Conservation (phyloP, 805 yeast genomes). For the Pichia sporocuriosa region DNA sequence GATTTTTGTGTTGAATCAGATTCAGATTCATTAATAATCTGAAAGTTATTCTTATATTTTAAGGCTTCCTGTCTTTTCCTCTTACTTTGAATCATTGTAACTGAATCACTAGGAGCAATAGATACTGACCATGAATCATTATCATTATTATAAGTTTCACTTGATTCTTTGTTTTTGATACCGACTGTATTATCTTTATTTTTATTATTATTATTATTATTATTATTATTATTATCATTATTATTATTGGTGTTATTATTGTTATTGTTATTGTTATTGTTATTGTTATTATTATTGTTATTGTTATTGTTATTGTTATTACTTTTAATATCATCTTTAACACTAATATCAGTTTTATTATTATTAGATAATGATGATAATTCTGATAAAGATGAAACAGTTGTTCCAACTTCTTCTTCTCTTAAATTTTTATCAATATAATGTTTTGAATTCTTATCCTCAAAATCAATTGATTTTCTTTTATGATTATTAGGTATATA, state of each 20-base stretch:
- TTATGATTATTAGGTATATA: not conserved
- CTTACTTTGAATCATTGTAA: slow-evolving; percentile 11
- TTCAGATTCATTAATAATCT: not conserved
- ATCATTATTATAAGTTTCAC: not conserved
- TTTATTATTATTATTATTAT: not conserved
- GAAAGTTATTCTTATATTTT: not conserved
- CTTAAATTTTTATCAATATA: slow-evolving; percentile 1
- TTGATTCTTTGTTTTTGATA: not conserved
- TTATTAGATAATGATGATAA: not conserved
- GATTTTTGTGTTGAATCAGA: not conserved
- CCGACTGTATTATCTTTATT: not conserved
- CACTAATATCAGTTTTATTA: too few relatives aligned
- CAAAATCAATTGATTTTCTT: slow-evolving; percentile 6
- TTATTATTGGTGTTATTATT: not conserved
- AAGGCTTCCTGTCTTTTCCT: not conserved
- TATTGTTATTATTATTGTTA: not conserved
- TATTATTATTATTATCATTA: not conserved
- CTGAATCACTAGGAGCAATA: slow-evolving; percentile 15
- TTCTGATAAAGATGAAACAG: not conserved
- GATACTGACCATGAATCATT: slow-evolving; percentile 8
- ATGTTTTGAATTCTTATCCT: slow-evolving; percentile 4
- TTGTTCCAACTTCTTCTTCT: not conserved
- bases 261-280: not conserved
- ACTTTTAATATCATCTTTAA: not conserved
- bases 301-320: not conserved